Conservation (phyloP, 2,329 filamentous ascomycete genomes). For the Aotearoamyces nothofagi region DNA sequence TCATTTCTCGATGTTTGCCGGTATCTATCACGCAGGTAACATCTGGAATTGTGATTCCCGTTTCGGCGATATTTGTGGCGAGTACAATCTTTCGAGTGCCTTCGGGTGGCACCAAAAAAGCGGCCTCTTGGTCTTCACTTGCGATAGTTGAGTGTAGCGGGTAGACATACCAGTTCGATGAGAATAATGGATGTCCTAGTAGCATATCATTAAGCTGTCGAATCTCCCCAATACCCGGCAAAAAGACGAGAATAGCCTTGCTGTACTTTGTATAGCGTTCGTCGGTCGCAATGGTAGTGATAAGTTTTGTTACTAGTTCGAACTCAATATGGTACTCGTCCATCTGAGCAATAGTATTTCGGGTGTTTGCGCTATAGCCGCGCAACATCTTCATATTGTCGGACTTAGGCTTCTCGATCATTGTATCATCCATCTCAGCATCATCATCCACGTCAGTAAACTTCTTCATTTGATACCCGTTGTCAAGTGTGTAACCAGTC, state of each 20-base stretch:
- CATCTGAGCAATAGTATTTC: constrained; percentile 57
- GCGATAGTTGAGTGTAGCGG: constrained; percentile 89
- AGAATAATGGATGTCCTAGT: constrained; percentile 60
- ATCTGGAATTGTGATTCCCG: constrained; percentile 95
- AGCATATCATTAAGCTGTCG: constrained; percentile 77
- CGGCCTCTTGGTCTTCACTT: constrained; percentile 89
- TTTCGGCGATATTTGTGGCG: constrained; percentile 96
- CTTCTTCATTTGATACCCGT: constrained; percentile 26
- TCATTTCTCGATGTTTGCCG: constrained; percentile 94
- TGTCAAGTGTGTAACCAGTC: constrained; percentile 54
- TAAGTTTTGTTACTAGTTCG: constrained; percentile 66
- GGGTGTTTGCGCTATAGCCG: constrained; percentile 62
- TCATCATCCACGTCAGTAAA: constrained; percentile 51
- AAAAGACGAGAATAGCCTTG: constrained; percentile 84
- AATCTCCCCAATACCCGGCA: constrained; percentile 91
- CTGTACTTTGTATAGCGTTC: constrained; percentile 56
- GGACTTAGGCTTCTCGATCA: constrained; percentile 26
- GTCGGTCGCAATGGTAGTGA: constrained; percentile 59
- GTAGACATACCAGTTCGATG: constrained; percentile 68
- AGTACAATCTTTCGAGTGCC: constrained; percentile 86
- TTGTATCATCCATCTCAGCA: constrained; percentile 29
- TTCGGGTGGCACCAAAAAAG: constrained; percentile 70
- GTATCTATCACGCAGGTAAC: constrained; percentile 95
- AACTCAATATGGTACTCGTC: constrained; percentile 91
- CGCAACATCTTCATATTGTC: constrained; percentile 50